Conservation (phyloP, 441 rosid species). For the Monsonia emarginata region DNA sequence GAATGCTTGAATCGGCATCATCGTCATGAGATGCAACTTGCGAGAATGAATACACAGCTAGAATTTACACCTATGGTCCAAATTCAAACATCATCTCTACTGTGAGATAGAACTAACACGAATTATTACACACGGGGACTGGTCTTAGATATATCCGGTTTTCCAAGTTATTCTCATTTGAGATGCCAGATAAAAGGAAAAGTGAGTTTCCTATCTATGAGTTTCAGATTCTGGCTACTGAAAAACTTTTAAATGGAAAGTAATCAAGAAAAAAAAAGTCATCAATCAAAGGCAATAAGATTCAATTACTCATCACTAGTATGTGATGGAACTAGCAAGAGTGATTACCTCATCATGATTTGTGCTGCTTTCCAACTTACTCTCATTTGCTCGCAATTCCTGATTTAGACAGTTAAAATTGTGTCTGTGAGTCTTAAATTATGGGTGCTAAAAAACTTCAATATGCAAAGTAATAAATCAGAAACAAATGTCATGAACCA, state of each 20-base stretch:
- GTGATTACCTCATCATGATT: background rate
- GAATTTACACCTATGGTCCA: background rate
- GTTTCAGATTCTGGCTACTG: background rate
- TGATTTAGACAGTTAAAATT: background rate
- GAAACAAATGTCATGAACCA: background rate
- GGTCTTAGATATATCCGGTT: background rate
- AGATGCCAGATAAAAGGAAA: background rate
- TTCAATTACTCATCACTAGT: background rate
- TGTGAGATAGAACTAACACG: background rate
- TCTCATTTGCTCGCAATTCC: background rate
- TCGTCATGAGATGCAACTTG: background rate
- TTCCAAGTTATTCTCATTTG: background rate
- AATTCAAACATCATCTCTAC: background rate
- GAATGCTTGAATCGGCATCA: background rate
- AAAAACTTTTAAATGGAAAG: background rate
- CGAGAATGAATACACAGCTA: background rate
- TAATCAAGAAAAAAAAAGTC: background rate
- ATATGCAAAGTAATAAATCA: background rate
- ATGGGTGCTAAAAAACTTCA: background rate
- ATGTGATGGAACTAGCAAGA: background rate
- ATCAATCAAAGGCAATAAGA: background rate
- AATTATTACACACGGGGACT: background rate
- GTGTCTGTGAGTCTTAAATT: background rate
- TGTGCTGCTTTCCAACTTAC: conserved; percentile 1
- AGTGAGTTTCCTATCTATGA: background rate